Evolutionary conservation across 805 yeast species (phyloP), one percentile per base, ranked within the genome.

Genomic region (Nakazawaea sp.): DNA sequence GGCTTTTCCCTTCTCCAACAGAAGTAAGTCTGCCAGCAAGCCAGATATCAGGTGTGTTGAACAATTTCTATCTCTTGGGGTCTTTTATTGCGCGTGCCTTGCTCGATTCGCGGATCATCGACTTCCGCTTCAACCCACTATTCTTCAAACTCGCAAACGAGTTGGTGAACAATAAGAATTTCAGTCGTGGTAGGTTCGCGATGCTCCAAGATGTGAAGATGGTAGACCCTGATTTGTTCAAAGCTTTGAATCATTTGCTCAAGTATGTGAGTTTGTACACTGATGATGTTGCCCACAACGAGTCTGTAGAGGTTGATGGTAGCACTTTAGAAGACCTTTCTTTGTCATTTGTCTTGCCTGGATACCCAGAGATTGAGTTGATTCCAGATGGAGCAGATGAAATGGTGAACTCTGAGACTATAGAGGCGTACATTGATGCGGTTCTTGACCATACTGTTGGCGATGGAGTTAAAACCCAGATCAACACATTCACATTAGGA

Each of bases 81-180:
- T 76, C 74, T 36, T 87, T 92, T 52, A 67, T 88, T 36, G 96
- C 96, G 0, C 69, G 97, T 42, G 82, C 96, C 0, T 62, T 89
- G 52, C 57, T 90, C 35, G 98, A 90, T 56, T 79, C 85, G n/a
- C 67, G 97, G 45, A 77, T 89, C 32, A 70, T 90, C 32, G 97
- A 92, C 54, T 78, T 90, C 55, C 66, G 75, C 32, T 80, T 90
- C 59, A 86, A 77, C 51, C 71, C 77, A 0, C 55, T 76, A 3
- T 86, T 90, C 51, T 82, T 90, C 52, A 68, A 72, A 33, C 44
- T 83, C 11, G 71, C 82, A 63, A 72, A 41, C 44, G 43, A 11
- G 36, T 20, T 18, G 34, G 31, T 20, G n/a, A 20, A 12, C n/a
- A 16, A 9, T 25, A 28, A 21, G 45, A 28, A 33, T 40, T 18